A percentile compares a stretch with the other conserved stretches of the same genome.
These are phyloP conservation scores for Phaeosphaeriaceae sp. DNA, from an alignment of 2,329 filamentous ascomycete species.

Conservation along the genomic window DNA sequence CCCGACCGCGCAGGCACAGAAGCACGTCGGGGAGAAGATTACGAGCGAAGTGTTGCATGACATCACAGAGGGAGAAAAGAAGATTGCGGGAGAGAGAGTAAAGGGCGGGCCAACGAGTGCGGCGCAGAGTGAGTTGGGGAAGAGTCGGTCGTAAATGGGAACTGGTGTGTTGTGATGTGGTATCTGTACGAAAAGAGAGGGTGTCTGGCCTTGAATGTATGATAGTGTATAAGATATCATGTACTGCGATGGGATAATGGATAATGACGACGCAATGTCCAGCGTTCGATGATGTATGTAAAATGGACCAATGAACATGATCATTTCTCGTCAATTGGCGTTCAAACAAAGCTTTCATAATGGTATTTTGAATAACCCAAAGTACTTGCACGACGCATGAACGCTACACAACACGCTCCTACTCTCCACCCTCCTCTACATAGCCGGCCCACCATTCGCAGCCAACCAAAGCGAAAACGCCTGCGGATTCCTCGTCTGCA, in stretches of 20 bases:
- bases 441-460: slow-evolving; percentile 18
- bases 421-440: not conserved
- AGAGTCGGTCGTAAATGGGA: slow-evolving; percentile 24
- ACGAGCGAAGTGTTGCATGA: slow-evolving; percentile 39
- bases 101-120: slow-evolving; percentile 39
- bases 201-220: not conserved
- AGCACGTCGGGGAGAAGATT: slow-evolving; percentile 37
- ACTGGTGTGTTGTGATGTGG: not conserved
- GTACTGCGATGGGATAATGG: no score
- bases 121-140: slow-evolving; percentile 43
- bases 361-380: no score
- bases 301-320: no score
- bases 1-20: slow-evolving; percentile 39
- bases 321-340: no score
- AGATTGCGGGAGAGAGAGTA: slow-evolving; percentile 39
- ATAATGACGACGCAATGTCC: no score
- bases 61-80: slow-evolving; percentile 44
- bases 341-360: no score
- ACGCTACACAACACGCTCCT: not conserved
- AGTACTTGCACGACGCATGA: not conserved
- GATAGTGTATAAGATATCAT: no score
- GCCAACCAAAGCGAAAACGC: slow-evolving; percentile 63
- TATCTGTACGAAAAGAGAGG: no score
- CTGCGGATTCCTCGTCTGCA: slow-evolving; percentile 88
- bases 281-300: no score